These are phyloP conservation scores for Amylocystis lapponica DNA, from an alignment of 768 basidiomycete genomes.

Conservation along the genomic window DNA sequence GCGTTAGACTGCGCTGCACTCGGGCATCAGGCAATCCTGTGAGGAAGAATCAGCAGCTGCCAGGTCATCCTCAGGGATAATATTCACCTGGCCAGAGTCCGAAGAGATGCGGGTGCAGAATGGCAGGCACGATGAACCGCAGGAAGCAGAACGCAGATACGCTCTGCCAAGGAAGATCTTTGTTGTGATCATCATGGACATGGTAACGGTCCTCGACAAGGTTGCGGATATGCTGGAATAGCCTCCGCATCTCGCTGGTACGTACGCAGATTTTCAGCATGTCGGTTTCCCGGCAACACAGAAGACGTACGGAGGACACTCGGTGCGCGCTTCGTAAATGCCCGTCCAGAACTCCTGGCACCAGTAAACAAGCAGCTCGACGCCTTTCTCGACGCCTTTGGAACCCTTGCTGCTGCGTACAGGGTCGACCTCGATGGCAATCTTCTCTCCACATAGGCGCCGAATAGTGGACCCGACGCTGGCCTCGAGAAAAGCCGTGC, in stretches of 20 bases:
- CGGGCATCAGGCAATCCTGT: constrained; percentile 60
- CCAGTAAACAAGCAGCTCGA: constrained; percentile 70
- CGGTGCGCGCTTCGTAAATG: constrained; percentile 65
- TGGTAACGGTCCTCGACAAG: constrained; percentile 66
- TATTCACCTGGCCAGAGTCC: constrained; percentile 67
- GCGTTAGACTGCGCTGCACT: constrained; percentile 74
- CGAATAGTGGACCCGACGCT: constrained; percentile 71
- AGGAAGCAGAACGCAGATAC: constrained; percentile 89
- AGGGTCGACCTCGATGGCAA: constrained; percentile 81
- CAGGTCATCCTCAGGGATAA: not conserved
- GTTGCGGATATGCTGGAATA: constrained; percentile 65
- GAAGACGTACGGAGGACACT: constrained; percentile 67
- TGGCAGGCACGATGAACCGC: constrained; percentile 85
- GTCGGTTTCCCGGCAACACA: not conserved
- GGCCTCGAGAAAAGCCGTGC: constrained; percentile 72
- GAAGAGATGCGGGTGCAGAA: constrained; percentile 84
- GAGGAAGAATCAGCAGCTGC: not conserved
- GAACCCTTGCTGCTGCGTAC: constrained; percentile 52
- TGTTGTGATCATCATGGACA: constrained; percentile 38
- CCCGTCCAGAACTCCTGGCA: constrained; percentile 76
- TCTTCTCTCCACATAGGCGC: constrained; percentile 62
- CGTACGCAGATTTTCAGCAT: not conserved
- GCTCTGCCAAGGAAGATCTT: constrained; percentile 68
- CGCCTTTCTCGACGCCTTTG: constrained; percentile 61
- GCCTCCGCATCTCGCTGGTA: constrained; percentile 63